Base-by-base conservation (phyloP, 2,329 filamentous ascomycete genomes). In the Lecanicillium sp. region DNA sequence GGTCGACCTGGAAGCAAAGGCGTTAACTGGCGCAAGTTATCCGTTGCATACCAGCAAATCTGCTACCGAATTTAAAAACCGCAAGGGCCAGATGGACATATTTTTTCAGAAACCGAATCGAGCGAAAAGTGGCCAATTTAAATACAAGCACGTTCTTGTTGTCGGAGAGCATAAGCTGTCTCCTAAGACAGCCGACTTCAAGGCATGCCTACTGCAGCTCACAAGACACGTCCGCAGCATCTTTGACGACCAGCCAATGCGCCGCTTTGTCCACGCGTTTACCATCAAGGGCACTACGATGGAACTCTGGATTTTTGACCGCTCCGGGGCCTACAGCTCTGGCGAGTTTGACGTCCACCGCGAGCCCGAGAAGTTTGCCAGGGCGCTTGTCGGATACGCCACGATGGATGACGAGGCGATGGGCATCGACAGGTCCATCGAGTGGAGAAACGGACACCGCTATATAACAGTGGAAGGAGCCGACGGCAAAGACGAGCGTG, bases 111-210 rank as follows among this genome's bases (percentile, higher is more conserved):
- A n/a, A 16, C 40, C 41, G 30, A 19, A 28, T 15, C 30, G 19
- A 29, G 29, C 19, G 27, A 33, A 15, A 9, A n/a, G n/a, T n/a
- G 22, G 14, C 19, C 29, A 9, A 6, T 45, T 48, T 19, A 9
- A 33, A 30, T 47, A 51, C 14, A 49, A 50, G 18, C 9, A 51
- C 22, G 43, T 50, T 22, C 45, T 51, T 19, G 45, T 48, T 4
- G 43, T 45, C 27, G 47, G 45, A 13, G 42, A 49, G 37, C 46
- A 48, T 17, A 51, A 49, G 41, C 42, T 42, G 36, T 45, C 43
- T 1, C 29, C 47, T 20, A 19, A 43, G 7, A 43, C 12, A 2
- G 16, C 37, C 34, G 32, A 17, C 18, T 51, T 51, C 16, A 50
- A 49, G 39, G 37, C 35, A 7, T 17, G 19, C 30, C 15, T 52